Percentiles rank a stretch among this genome's conserved stretches.
Conservation (phyloP, 78 protist species). For the Anaeramoeba ignava region DNA sequence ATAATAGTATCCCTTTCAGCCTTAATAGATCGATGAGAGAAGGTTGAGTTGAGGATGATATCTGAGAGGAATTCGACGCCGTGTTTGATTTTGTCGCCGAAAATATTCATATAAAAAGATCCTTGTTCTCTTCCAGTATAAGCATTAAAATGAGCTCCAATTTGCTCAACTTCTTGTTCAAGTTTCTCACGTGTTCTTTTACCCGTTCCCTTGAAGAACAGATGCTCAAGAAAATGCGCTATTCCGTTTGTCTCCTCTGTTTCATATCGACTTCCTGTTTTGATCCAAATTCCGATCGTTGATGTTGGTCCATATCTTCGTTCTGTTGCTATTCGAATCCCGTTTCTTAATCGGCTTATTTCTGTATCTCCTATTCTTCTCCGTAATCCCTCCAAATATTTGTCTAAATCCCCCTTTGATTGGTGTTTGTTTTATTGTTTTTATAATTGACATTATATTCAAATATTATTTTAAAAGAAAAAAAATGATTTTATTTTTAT, state of each 20-base stretch:
- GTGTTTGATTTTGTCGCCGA: neutral
- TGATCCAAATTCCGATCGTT: neutral
- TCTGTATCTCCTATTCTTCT: no score
- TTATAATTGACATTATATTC: no score
- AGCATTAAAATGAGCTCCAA: conserved; percentile 1
- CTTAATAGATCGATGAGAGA: neutral
- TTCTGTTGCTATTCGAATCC: neutral
- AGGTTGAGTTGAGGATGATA: neutral
- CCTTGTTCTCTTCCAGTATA: neutral
- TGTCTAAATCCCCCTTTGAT: no score
- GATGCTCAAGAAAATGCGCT: neutral
- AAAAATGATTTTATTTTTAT: no score
- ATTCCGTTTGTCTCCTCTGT: conserved; percentile 1
- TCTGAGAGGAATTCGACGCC: neutral
- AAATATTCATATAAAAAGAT: neutral
- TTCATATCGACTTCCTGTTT: neutral
- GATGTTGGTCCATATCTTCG: neutral
- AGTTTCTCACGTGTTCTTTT: neutral
- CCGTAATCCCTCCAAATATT: no score
- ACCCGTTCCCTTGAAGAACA: conserved; percentile 1
- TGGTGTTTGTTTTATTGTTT: no score
- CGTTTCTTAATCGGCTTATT: no score
- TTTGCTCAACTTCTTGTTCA: neutral
- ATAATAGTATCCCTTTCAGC: neutral
- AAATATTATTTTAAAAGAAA: no score